Base-by-base conservation (phyloP, 1,139 yeast genomes). In the Yamadazyma buinensis region DNA sequence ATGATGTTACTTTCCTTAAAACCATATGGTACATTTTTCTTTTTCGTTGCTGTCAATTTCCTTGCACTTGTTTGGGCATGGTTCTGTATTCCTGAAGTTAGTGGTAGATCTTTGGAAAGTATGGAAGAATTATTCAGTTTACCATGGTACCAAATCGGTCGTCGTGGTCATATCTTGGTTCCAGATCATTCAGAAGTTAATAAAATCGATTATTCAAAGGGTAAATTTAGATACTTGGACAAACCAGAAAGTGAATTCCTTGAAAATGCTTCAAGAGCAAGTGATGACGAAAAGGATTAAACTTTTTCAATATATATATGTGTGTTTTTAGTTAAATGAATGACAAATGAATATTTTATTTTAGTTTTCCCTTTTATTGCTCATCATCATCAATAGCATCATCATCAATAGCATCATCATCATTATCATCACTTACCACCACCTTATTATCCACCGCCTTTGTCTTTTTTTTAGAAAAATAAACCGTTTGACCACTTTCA, bases 101-200 rank as follows among this genome's bases (percentile, higher is more conserved):
- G 72, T 23, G 79, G 79, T 17, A 60, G 77, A 47, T 64, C 74
- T 28, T 67, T 75, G 57, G 83, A 75, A 53, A 61, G 72, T 37
- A 71, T 75, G 69, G 81, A 75, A 48, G 80, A 74, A 34, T 51
- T 77, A 39, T 77, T 77, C 60, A 66, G 59, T 44, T 64, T 74
- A 49, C 81, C 81, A 33, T 77, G 82, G 81, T 74, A 75, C 51
- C 38, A 71, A 7, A 36, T 75, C 48, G 79, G 79, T 30, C 66
- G 80, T 60, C 64, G 59, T 41, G 79, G 79, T 48, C 61, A 70
- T n/a, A 56, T 60, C 39, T 61, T 75, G 40, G 67, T 75, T 45
- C 79, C 79, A 15, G 80, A 75, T 51, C 64, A 67, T 52, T 70
- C 80, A 18, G 76, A 71, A 48, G 36, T 37, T 12, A 33, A 35